Base-by-base conservation (phyloP, 345 rosid genomes). In the Boechera divaricarpa region DNA sequence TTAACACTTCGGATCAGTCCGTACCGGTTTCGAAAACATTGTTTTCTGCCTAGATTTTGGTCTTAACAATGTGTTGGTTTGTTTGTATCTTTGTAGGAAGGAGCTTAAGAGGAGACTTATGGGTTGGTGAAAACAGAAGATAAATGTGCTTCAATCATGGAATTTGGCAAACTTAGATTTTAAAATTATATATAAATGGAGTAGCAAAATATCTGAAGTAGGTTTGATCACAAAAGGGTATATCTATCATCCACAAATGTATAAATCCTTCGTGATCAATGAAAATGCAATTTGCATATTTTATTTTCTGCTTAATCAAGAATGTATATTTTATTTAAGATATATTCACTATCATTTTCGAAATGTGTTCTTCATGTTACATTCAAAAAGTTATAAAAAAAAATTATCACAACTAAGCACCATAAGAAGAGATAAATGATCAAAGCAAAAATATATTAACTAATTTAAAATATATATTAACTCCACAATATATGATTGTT, bases 61-160 rank as follows among this genome's bases (percentile, higher is more conserved):
- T 51, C 24, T 35, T 49, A 29, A 79, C 2, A 3, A 12, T 63
- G 10, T 66, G 4, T 57, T 71, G 53, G 55, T 57, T 2, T 59
- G 45, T 55, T 28, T 69, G 15, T 57, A 45, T 59, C 8, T 70
- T 8, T 79, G 68, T 85, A 91, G 98, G 80, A 86, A 79, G 83
- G 98, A 93, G 84, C 61, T 93, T 65, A 67, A 48, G 82, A 89
- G 93, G 60, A 87, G 94, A 74, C 55, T 88, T 1, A 84, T 59
- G 60, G 80, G 79, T 76, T 70, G 82, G 45, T 47, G 86, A 60
- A 32, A 72, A 13, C n/a, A 33, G 4, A 62, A 72, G 53, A 69
- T n/a, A 6, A 2, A 47, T 32, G 69, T 69, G 33, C n/a, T 57
- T 48, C 73, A 75, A 28, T 68, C 36, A 59, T 69, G 63, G 16